Conservation (phyloP, 352 stramenopile genomes). For the Blastocystis sp. region DNA sequence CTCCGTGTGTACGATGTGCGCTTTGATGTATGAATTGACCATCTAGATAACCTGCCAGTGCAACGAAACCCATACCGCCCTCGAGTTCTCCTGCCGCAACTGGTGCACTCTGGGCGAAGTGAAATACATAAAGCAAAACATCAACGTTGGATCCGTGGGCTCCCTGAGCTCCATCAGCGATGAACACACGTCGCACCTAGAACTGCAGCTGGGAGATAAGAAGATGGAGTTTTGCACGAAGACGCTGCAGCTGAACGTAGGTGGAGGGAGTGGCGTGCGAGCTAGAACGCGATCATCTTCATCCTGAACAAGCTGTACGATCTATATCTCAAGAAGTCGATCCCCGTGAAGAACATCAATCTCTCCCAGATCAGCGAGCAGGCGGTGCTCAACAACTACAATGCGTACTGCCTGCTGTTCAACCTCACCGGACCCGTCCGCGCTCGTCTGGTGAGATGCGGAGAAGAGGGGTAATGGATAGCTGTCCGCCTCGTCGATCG, state of each 20-base stretch:
- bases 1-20: slow-evolving; percentile 44
- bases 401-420: slow-evolving; percentile 37
- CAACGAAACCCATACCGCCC: slow-evolving; percentile 38
- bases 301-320: slow-evolving; percentile 21
- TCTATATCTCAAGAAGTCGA: slow-evolving; percentile 33
- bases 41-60: slow-evolving; percentile 53
- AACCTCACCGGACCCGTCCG: not conserved
- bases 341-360: slow-evolving; percentile 50
- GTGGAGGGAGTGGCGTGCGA: not conserved
- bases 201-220: slow-evolving; percentile 31
- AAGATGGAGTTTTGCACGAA: slow-evolving; percentile 59
- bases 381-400: not conserved
- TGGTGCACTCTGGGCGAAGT: slow-evolving; percentile 26
- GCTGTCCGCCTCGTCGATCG: slow-evolving; percentile 28
- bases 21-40: not conserved
- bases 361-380: not conserved
- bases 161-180: not conserved
- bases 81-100: slow-evolving; percentile 22
- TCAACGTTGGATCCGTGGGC: not conserved
- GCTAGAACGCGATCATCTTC: slow-evolving; percentile 26
- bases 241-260: not conserved
- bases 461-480: not conserved
- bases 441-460: not conserved
- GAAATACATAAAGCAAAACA: slow-evolving; percentile 19
- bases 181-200: slow-evolving; percentile 5